Conservation (phyloP, 2,329 filamentous ascomycete species). For the Pseudogymnoascus sp. region DNA sequence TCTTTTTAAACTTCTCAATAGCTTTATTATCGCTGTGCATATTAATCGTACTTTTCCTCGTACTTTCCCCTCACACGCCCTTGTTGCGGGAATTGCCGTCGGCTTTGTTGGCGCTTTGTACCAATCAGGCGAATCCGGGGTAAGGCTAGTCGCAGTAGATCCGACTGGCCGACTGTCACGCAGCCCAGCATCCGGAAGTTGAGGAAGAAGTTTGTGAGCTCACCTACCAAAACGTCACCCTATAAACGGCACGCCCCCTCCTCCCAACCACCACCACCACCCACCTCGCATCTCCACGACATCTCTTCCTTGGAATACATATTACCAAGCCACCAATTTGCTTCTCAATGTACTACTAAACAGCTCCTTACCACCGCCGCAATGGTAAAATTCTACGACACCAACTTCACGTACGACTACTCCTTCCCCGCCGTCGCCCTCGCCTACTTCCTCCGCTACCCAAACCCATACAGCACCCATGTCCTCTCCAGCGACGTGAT, state of each 20-base stretch:
- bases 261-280: conserved; percentile 5
- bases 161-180: conserved; percentile 5
- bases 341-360: conserved; percentile 7
- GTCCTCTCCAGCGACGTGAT: conserved; percentile 80
- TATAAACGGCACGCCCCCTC: not conserved
- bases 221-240: conserved; percentile 7
- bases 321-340: not conserved
- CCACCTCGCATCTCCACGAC: conserved; percentile 13
- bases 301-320: not conserved
- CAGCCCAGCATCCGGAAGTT: conserved; percentile 3
- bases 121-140: conserved; percentile 3
- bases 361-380: conserved; percentile 8
- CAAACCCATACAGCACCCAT: conserved; percentile 75
- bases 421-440: conserved; percentile 78
- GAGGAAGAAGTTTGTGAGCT: conserved; percentile 6
- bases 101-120: not conserved
- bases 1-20: not conserved
- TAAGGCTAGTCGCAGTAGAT: not conserved
- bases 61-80: not conserved
- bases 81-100: not conserved
- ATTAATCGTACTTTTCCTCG: not conserved
- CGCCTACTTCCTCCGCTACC: conserved; percentile 84
- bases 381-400: conserved; percentile 34
- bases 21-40: not conserved
- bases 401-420: conserved; percentile 67